Evolutionary conservation across 129 eudicot genomes (phyloP).

Genomic region (Chrysanthemum lavandulifolium): DNA sequence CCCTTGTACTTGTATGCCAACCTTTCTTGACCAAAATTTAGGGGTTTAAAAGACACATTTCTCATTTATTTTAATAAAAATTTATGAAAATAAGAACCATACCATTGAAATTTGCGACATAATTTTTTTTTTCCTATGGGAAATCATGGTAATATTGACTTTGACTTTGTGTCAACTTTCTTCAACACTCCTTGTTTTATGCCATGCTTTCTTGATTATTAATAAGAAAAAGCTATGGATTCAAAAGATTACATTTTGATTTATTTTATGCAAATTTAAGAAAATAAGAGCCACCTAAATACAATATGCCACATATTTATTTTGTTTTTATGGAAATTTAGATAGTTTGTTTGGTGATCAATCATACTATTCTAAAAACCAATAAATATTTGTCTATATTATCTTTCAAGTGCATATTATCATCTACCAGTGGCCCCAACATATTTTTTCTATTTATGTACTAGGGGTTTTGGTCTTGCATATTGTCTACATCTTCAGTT

Average conservation of each 20-base stretch:
- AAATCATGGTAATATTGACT: background rate
- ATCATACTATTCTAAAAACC: constrained; percentile 30
- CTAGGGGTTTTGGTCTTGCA: constrained; percentile 32
- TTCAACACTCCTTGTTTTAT: background rate
- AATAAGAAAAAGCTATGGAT: background rate
- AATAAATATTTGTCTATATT: constrained; percentile 35
- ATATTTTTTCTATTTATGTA: constrained; percentile 25
- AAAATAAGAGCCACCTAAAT: constrained; percentile 6
- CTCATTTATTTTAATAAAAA: no score
- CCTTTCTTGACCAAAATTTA: no score
- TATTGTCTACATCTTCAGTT: constrained; percentile 35
- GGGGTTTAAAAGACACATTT: no score
- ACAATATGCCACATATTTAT: constrained; percentile 16
- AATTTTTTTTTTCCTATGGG: no score
- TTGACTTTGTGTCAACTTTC: constrained; percentile 27
- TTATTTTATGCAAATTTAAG: constrained; percentile 16
- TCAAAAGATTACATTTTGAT: constrained; percentile 1
- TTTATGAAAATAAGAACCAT: no score
- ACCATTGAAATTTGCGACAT: no score
- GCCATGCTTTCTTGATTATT: background rate
- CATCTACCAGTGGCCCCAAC: constrained; percentile 37
- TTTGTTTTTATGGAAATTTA: constrained; percentile 27
- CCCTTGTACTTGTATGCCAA: no score
- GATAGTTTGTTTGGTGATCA: constrained; percentile 36
- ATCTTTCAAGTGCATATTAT: constrained; percentile 30